phyloP scores from a whole-genome alignment of 768 basidiomycete genomes.

The Phylloporus rhodoxanthus region DNA sequence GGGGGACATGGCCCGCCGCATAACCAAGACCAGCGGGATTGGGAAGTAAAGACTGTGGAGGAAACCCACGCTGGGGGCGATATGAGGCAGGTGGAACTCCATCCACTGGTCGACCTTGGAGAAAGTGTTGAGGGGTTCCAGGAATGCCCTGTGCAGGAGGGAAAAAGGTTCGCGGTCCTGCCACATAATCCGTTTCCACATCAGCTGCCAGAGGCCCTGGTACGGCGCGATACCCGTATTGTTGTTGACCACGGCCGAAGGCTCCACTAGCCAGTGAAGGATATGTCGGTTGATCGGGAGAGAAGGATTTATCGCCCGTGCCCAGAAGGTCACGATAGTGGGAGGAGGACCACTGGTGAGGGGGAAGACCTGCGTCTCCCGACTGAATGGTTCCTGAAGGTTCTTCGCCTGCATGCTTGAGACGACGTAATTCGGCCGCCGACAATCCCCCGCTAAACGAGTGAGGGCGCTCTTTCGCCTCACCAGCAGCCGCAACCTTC shows the following conservation, averaged over 20 bases:
- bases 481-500: conserved; percentile 46
- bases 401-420: conserved; percentile 61
- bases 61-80: conserved; percentile 56
- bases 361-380: conserved; percentile 35
- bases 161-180: conserved; percentile 53
- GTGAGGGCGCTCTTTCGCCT: conserved; percentile 72
- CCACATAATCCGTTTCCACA: conserved; percentile 47
- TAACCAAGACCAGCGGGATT: conserved; percentile 52
- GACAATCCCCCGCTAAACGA: conserved; percentile 79
- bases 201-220: conserved; percentile 24
- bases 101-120: conserved; percentile 49
- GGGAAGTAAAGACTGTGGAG: conserved; percentile 50
- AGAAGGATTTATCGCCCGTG: conserved; percentile 37
- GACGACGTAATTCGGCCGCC: conserved; percentile 63
- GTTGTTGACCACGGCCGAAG: conserved; percentile 48
- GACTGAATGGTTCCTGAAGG: conserved; percentile 27
- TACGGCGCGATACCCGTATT: conserved; percentile 46
- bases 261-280: conserved; percentile 56
- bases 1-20: conserved; percentile 50
- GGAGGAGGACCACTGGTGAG: conserved; percentile 47
- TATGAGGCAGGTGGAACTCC: conserved; percentile 44
- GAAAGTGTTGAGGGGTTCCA: conserved; percentile 41
- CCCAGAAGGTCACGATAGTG: conserved; percentile 43
- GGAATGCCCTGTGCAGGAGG: conserved; percentile 37
- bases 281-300: conserved; percentile 46